A percentile compares a stretch with the other conserved stretches of the same genome.
phyloP scores from a whole-genome alignment of 306 rosid species.

The Mucuna pruriens region DNA sequence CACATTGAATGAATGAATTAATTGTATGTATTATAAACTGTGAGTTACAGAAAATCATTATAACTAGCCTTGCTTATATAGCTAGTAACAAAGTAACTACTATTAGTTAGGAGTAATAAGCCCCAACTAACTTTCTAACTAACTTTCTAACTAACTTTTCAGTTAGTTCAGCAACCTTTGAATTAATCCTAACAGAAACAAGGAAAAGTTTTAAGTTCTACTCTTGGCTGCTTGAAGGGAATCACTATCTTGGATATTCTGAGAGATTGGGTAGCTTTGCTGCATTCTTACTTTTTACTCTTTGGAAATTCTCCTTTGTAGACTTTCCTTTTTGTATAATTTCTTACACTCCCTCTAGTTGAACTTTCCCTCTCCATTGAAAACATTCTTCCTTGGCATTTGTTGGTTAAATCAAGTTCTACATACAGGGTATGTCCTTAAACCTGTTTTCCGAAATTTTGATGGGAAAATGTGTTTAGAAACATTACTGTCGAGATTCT shows the following conservation, averaged over 20 bases:
- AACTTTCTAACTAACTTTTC: no score
- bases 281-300: constrained; percentile 5
- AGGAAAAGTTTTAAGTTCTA: background rate
- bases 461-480: background rate
- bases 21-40: no score
- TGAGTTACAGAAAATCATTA: no score
- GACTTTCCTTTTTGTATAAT: background rate
- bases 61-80: no score
- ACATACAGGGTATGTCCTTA: background rate
- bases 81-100: no score
- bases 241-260: background rate
- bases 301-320: background rate
- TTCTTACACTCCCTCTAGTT: background rate
- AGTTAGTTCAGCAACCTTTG: no score
- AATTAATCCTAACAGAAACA: no score
- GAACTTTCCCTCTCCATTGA: background rate
- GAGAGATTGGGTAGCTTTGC: background rate
- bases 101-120: no score
- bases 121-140: no score
- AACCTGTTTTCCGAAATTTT: background rate
- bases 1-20: no score
- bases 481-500: background rate
- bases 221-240: constrained; percentile 1
- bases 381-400: constrained; percentile 6
- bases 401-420: constrained; percentile 5